Conservation (phyloP, 768 basidiomycete species). For the Termitomyces sp. region DNA sequence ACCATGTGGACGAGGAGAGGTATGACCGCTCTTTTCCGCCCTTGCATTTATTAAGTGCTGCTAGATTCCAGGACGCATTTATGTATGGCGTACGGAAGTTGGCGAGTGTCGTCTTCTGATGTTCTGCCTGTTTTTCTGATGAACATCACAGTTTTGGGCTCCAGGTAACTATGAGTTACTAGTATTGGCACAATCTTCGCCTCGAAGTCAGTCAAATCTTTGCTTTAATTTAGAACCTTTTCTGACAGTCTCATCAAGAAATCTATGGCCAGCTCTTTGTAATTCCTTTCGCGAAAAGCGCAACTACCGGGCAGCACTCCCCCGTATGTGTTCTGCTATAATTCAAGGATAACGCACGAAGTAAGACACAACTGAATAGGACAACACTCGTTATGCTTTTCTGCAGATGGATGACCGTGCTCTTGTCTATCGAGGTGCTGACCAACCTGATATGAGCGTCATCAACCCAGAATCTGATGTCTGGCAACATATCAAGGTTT, state of each 20-base stretch:
- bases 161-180: constrained; percentile 90
- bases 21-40: constrained; percentile 16
- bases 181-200: constrained; percentile 53
- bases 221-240: not conserved
- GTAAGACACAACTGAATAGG: constrained; percentile 36
- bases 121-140: not conserved
- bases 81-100: constrained; percentile 75
- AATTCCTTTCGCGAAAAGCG: constrained; percentile 92
- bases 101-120: constrained; percentile 39
- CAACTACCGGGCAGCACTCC: constrained; percentile 84
- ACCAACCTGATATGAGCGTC: constrained; percentile 96
- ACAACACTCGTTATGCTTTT: constrained; percentile 94
- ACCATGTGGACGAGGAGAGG: constrained; percentile 51
- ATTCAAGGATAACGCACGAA: not conserved
- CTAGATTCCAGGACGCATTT: constrained; percentile 74
- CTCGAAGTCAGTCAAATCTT: constrained; percentile 37
- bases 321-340: constrained; percentile 50
- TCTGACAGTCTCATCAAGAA: constrained; percentile 28
- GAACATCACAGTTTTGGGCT: constrained; percentile 72
- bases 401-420: constrained; percentile 93
- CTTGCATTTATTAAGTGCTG: constrained; percentile 5
- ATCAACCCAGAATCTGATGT: constrained; percentile 98
- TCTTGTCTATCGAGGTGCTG: constrained; percentile 90
- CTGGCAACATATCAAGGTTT: constrained; percentile 93
- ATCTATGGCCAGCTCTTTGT: constrained; percentile 70